Base-by-base conservation (phyloP, 2,329 filamentous ascomycete species). In the Trichoderma sp. region DNA sequence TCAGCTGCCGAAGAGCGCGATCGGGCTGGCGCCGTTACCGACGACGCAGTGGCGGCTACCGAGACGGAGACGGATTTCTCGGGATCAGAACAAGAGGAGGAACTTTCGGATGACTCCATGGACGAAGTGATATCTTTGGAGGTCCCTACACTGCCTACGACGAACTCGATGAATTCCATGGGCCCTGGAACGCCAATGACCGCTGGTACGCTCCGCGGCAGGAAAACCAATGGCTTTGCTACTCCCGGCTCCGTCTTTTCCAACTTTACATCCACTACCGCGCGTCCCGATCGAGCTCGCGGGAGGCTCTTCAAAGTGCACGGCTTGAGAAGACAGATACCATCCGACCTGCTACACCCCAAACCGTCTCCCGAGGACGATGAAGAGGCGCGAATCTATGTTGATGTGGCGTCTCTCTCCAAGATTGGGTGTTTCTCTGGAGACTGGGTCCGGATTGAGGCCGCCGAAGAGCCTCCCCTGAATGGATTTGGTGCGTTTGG, bases 371-470 rank as follows among this genome's bases (percentile, higher is more conserved):
- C 86, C 0, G 88, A 90, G 30, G 94, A 98, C 73, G 96, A 99
- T 73, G 94, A 97, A 74, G 92, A 97, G 76, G 91, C 93, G 2
- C 90, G 96, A 62, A 88, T 98, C 2, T 99, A 95, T 77, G 95
- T 99, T 6, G 94, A 98, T 76, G 92, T 97, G 8, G 91, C 89
- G 71, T 93, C 93, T 1, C 82, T 99, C 23, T 92, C 93, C 15
- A 94, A 95, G 76, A 92, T 99, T 68, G 95, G 95, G 17, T 98
- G 95, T 80, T 99, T 99, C 79, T 98, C 95, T 0, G 96, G 96
- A 34, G 96, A 99, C 78, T 99, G 96, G 96, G 94, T 97, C 12
- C 91, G 92, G 26, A 85, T 98, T 12, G 94, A 97, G 81, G 87
- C 89, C 6, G 88, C 93, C 0, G 88, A 92, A 74, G 93, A 94